Percentiles rank a stretch among this genome's conserved stretches.
Evolutionary conservation across 2,329 filamentous ascomycete species (phyloP).

Genomic region (Fusarium pseudograminearum): DNA sequence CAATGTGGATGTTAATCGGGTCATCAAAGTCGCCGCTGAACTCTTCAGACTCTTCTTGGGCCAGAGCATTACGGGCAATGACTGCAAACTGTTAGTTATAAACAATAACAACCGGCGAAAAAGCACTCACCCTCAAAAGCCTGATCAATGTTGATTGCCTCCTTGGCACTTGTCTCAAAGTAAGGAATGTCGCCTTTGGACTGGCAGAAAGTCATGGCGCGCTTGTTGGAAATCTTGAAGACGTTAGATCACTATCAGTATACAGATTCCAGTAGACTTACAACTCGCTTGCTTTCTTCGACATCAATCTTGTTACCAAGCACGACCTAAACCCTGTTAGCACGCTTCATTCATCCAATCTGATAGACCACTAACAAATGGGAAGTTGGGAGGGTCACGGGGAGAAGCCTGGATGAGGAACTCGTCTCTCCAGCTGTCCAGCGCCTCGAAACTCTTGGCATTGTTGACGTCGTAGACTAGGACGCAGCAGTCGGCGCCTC

Average conservation of each 20-base stretch:
- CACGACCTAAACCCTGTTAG: conserved; percentile 74
- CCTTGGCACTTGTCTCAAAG: conserved; percentile 99
- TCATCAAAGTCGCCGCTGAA: conserved; percentile 98
- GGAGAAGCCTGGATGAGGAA: conserved; percentile 98
- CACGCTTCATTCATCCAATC: neutral
- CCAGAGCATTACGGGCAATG: conserved; percentile 93
- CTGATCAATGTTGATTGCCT: conserved; percentile 96
- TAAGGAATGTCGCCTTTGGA: conserved; percentile 98
- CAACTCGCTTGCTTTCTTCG: conserved; percentile 96
- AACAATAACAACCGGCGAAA: too few species aligned
- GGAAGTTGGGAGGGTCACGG: conserved; percentile 95
- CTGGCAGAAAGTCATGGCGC: conserved; percentile 97
- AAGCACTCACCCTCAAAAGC: conserved; percentile 71
- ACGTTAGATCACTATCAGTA: conserved; percentile 19
- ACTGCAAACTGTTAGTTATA: conserved; percentile 65
- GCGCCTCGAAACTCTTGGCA: conserved; percentile 97
- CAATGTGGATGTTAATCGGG: conserved; percentile 97
- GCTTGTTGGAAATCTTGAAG: conserved; percentile 88
- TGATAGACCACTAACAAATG: conserved; percentile 79
- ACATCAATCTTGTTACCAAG: conserved; percentile 99
- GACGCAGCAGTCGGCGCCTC: conserved; percentile 97
- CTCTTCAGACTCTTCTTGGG: conserved; percentile 97
- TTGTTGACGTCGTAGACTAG: conserved; percentile 99
- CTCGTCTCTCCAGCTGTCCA: conserved; percentile 98
- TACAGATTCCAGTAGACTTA: conserved; percentile 49